Conservation (phyloP, 2,329 filamentous ascomycete species). For the Aspergillus persii region DNA sequence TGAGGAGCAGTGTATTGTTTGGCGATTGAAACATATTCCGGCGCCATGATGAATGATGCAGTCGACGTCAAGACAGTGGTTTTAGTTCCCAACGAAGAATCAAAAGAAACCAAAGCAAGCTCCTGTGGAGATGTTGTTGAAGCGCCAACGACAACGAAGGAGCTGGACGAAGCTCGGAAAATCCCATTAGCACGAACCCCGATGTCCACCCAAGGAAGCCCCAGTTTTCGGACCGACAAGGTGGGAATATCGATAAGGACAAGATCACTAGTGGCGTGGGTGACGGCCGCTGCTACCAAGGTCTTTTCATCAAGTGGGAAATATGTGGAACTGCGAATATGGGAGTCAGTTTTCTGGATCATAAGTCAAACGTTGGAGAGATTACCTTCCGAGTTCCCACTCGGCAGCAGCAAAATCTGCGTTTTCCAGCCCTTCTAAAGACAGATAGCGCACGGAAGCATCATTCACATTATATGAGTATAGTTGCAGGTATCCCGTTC, state of each 20-base stretch:
- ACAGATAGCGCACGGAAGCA: constrained; percentile 15
- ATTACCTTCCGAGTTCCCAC: neutral
- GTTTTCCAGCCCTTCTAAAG: neutral
- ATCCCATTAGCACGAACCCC: constrained; percentile 8
- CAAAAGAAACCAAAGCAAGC: constrained; percentile 12
- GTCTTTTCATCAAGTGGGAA: neutral
- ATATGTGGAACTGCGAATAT: neutral
- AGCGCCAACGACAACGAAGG: constrained; percentile 21
- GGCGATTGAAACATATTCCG: constrained; percentile 26
- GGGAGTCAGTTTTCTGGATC: neutral
- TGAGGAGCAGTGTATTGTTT: constrained; percentile 38
- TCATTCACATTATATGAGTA: constrained; percentile 35
- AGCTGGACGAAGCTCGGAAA: constrained; percentile 15
- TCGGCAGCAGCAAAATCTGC: neutral
- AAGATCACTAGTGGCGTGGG: neutral
- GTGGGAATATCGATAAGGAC: neutral
- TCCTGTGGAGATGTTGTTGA: constrained; percentile 20
- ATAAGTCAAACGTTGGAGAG: neutral
- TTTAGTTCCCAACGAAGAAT: neutral
- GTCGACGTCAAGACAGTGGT: neutral
- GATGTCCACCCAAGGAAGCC: constrained; percentile 20
- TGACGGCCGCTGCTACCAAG: neutral
- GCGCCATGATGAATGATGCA: neutral
- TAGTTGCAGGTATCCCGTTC: constrained; percentile 48
- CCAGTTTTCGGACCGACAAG: neutral